Conservation (phyloP, 495 filamentous ascomycete species). For the Hyaloscypha hepaticicola region DNA sequence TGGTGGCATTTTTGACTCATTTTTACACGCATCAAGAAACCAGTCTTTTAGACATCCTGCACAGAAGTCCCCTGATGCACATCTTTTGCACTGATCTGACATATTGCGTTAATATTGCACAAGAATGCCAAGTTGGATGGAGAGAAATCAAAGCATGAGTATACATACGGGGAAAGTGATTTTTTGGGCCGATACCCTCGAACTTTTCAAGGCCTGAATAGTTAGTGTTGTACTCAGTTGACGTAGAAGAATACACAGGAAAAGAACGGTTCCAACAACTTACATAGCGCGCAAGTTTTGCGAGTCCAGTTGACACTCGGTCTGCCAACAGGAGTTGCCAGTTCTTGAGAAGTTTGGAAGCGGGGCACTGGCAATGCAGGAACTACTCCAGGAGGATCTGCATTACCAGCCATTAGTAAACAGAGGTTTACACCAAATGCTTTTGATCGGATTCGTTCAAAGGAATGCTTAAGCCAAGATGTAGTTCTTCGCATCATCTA, state of each 20-base stretch:
- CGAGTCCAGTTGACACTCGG: neutral
- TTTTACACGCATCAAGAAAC: constrained; percentile 31
- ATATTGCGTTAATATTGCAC: constrained; percentile 5
- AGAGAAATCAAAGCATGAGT: neutral
- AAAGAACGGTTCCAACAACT: neutral
- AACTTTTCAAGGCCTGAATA: neutral
- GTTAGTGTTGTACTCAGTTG: neutral
- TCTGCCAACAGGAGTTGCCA: neutral
- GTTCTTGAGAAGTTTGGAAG: neutral
- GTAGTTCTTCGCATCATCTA: neutral
- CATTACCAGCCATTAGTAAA: neutral
- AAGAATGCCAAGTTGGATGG: neutral
- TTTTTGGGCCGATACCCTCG: neutral
- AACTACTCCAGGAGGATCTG: neutral
- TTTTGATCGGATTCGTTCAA: neutral
- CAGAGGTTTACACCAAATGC: neutral
- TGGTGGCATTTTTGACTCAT: constrained; percentile 34
- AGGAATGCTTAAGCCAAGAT: neutral
- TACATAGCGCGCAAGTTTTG: neutral
- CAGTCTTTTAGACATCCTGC: constrained; percentile 27
- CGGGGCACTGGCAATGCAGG: neutral
- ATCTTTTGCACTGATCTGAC: constrained; percentile 19
- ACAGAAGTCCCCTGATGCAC: constrained; percentile 21
- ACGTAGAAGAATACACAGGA: neutral
- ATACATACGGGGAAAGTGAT: neutral